phyloP scores from a whole-genome alignment of 108 stramenopile species.

The Chaetoceros muelleri region DNA sequence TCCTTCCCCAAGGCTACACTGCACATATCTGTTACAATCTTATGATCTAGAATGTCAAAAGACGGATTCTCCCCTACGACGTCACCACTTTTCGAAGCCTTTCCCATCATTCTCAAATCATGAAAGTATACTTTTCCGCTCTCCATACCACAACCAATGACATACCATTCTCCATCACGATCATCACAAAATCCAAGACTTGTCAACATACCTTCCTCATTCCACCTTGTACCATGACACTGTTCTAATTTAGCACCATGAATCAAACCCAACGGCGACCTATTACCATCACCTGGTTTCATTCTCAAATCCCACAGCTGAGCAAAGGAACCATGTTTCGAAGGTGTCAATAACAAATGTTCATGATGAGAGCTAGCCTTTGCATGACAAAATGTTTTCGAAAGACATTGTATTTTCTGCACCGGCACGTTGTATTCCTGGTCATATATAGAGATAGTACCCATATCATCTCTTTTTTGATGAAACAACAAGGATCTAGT shows the following conservation, averaged over 20 bases:
- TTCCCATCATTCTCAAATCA: constrained; percentile 28
- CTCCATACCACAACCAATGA: constrained; percentile 79
- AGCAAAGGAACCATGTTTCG: constrained; percentile 31
- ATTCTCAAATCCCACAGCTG: constrained; percentile 34
- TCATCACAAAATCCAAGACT: constrained; percentile 44
- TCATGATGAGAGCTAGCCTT: constrained; percentile 33
- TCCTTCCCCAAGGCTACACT: constrained; percentile 31
- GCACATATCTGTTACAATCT: constrained; percentile 13
- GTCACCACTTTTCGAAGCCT: not conserved
- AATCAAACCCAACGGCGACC: constrained; percentile 17
- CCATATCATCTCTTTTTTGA: constrained; percentile 60
- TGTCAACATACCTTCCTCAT: constrained; percentile 73
- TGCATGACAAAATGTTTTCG: constrained; percentile 62
- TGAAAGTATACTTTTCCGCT: constrained; percentile 60
- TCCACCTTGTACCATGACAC: constrained; percentile 9
- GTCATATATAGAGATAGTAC: constrained; percentile 67
- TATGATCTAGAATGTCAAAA: not conserved
- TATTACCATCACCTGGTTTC: not conserved
- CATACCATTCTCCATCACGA: constrained; percentile 8
- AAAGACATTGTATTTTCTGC: constrained; percentile 17
- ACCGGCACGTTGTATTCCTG: constrained; percentile 13
- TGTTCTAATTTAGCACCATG: constrained; percentile 13
- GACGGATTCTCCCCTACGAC: not conserved
- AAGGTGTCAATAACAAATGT: constrained; percentile 52
- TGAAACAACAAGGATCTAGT: constrained; percentile 22